Conservation (phyloP, 2,329 filamentous ascomycete species). For the Lachnellula suecica region DNA sequence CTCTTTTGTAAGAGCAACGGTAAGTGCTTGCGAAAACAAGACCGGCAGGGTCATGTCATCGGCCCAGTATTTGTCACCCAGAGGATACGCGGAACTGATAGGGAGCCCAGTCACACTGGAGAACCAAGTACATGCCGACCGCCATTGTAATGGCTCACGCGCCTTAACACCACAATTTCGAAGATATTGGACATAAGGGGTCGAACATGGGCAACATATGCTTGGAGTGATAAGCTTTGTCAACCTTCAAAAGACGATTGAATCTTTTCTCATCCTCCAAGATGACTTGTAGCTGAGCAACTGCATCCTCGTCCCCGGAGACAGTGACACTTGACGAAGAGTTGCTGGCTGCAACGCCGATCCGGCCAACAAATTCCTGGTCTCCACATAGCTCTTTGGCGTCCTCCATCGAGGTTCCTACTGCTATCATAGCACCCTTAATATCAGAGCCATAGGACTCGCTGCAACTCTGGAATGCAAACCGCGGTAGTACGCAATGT, state of each 20-base stretch:
- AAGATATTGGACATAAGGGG: constrained; percentile 5
- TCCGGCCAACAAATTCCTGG: neutral
- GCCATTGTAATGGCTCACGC: constrained; percentile 16
- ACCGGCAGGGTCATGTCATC: constrained; percentile 44
- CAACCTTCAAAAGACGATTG: constrained; percentile 9
- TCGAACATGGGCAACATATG: constrained; percentile 13
- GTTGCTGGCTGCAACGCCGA: constrained; percentile 29
- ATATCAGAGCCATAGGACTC: neutral
- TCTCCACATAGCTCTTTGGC: neutral
- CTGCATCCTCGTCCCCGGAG: constrained; percentile 23
- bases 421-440: constrained; percentile 10
- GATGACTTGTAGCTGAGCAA: constrained; percentile 4
- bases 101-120: constrained; percentile 20
- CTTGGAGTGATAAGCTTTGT: constrained; percentile 27
- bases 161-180: constrained; percentile 1
- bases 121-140: constrained; percentile 31
- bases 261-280: constrained; percentile 19
- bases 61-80: constrained; percentile 41
- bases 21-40: constrained; percentile 30
- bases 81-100: neutral
- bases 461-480: neutral
- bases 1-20: neutral
- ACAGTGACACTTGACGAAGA: constrained; percentile 20
- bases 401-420: constrained; percentile 4
- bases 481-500: constrained; percentile 12